phyloP scores from a whole-genome alignment of 768 basidiomycete genomes.

The Chiua virens region DNA sequence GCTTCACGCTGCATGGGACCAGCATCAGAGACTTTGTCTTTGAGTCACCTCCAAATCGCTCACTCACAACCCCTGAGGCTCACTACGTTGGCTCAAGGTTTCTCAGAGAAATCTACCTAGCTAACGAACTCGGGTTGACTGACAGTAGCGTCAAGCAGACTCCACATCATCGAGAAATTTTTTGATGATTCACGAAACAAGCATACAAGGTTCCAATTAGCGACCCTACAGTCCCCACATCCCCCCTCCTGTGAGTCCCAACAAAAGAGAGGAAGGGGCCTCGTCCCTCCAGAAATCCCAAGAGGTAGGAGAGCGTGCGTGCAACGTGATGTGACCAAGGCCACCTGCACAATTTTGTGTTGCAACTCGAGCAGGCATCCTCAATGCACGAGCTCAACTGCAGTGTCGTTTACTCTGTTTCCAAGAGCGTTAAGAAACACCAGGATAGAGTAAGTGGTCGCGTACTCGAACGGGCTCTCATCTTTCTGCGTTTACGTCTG shows the following conservation, averaged over 20 bases:
- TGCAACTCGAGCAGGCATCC: constrained; percentile 14
- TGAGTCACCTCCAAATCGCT: too few relatives aligned
- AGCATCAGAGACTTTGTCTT: too few relatives aligned
- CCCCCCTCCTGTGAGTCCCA: constrained; percentile 22
- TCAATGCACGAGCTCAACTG: constrained; percentile 30
- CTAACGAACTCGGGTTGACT: too few relatives aligned
- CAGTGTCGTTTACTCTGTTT: constrained; percentile 37
- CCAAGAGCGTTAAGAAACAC: neutral
- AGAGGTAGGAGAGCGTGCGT: constrained; percentile 29
- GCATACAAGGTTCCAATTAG: constrained; percentile 24
- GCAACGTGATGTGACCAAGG: constrained; percentile 19
- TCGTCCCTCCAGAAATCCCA: constrained; percentile 20
- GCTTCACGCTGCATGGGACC: too few relatives aligned
- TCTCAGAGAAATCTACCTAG: too few relatives aligned
- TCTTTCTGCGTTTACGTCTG: constrained; percentile 93
- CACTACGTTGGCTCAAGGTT: too few relatives aligned
- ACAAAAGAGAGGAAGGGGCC: constrained; percentile 18
- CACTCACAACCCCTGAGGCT: too few relatives aligned
- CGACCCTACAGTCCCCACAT: constrained; percentile 24
- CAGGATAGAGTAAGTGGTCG: constrained; percentile 20
- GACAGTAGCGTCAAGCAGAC: too few relatives aligned
- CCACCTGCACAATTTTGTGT: constrained; percentile 13
- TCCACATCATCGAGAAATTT: neutral
- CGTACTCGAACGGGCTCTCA: constrained; percentile 92
- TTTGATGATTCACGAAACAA: constrained; percentile 17